Evolutionary conservation across 768 basidiomycete genomes (phyloP).

Genomic region (Boletus vinaceobasis): DNA sequence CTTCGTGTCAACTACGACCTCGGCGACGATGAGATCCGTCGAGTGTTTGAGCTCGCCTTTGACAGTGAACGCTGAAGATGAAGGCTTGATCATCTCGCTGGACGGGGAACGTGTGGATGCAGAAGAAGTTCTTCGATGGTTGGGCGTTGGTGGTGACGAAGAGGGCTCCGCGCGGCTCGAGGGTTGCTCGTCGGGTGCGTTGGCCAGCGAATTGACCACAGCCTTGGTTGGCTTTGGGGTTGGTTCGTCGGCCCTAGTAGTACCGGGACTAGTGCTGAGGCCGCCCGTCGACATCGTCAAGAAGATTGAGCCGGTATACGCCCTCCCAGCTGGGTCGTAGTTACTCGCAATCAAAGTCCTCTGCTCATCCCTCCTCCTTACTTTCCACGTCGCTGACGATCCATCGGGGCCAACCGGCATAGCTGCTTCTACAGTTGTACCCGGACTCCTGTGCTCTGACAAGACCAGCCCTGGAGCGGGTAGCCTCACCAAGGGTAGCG

Average conservation of each 20-base stretch:
- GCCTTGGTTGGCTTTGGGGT: constrained; percentile 43
- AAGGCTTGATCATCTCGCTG: constrained; percentile 29
- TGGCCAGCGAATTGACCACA: constrained; percentile 24
- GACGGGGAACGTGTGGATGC: constrained; percentile 33
- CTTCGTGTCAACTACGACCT: constrained; percentile 78
- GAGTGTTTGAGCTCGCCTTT: constrained; percentile 58
- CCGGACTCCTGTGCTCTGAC: constrained; percentile 42
- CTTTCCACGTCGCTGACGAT: constrained; percentile 48
- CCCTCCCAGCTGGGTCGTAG: constrained; percentile 48
- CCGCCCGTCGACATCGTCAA: constrained; percentile 32
- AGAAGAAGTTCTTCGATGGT: constrained; percentile 19
- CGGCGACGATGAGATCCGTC: constrained; percentile 73
- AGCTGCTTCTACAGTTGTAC: constrained; percentile 34
- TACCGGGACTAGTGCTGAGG: constrained; percentile 6
- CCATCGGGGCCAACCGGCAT: constrained; percentile 22
- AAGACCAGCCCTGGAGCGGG: constrained; percentile 65
- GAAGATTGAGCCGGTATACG: constrained; percentile 51
- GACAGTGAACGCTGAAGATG: constrained; percentile 55
- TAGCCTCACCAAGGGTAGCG: constrained; percentile 63
- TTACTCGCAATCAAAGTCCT: constrained; percentile 54
- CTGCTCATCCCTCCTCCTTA: constrained; percentile 57
- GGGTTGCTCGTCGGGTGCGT: constrained; percentile 14
- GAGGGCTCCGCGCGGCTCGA: constrained; percentile 10
- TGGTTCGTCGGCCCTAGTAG: constrained; percentile 31
- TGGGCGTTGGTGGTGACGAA: constrained; percentile 26